Conservation (phyloP, 441 rosid species). For the Raphanus hybrid region DNA sequence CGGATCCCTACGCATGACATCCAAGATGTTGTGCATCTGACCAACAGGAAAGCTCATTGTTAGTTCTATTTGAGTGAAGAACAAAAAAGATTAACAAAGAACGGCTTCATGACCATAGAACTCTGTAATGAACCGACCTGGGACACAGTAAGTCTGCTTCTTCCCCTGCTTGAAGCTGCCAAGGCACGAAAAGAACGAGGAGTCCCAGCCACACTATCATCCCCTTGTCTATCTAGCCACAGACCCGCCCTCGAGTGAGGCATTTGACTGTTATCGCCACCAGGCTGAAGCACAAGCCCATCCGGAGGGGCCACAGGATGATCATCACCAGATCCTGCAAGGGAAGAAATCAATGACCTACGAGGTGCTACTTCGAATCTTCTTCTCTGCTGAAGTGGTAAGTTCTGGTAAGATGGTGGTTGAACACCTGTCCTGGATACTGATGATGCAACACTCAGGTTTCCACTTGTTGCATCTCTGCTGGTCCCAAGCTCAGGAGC, state of each 20-base stretch:
- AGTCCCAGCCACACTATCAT: slow-evolving; percentile 40
- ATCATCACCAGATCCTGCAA: slow-evolving; percentile 42
- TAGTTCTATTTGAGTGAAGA: slow-evolving; percentile 31
- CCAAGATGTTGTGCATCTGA: slow-evolving; percentile 89
- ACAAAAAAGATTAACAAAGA: not conserved
- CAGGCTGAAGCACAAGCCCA: not conserved
- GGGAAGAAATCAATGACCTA: slow-evolving; percentile 67
- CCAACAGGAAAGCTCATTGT: slow-evolving; percentile 32
- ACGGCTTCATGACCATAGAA: not conserved
- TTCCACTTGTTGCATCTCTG: too few species aligned
- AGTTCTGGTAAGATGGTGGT: slow-evolving; percentile 48
- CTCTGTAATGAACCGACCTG: slow-evolving; percentile 56
- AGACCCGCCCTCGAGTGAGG: slow-evolving; percentile 62
- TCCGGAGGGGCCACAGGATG: slow-evolving; percentile 46
- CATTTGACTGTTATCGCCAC: slow-evolving; percentile 47
- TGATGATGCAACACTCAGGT: not conserved
- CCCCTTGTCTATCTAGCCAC: slow-evolving; percentile 39
- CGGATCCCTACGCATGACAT: slow-evolving; percentile 78
- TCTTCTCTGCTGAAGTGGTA: slow-evolving; percentile 63
- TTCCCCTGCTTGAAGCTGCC: slow-evolving; percentile 72
- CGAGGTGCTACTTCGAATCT: slow-evolving; percentile 71
- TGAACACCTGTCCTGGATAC: slow-evolving; percentile 42
- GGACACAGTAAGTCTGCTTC: slow-evolving; percentile 71
- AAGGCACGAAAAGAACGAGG: slow-evolving; percentile 61
- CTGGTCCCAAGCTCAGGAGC: too few species aligned